These are phyloP conservation scores for Tephrocybe sp. DNA, from an alignment of 768 basidiomycete genomes.

Conservation along the genomic window DNA sequence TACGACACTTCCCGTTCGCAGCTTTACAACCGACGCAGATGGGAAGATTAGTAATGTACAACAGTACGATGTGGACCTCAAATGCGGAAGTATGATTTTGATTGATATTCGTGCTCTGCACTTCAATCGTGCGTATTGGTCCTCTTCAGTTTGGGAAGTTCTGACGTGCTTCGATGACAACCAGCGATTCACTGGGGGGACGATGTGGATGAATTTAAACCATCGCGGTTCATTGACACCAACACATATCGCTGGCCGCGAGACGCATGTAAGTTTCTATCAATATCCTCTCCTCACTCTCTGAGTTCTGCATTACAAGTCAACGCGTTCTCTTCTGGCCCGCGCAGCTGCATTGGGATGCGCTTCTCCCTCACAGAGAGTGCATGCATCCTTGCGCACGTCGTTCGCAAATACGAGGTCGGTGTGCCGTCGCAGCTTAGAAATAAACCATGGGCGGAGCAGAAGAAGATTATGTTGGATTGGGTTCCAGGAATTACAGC, in stretches of 20 bases:
- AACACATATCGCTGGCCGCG: slow-evolving; percentile 49
- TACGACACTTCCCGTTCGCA: slow-evolving; percentile 28
- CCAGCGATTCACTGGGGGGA: slow-evolving; percentile 49
- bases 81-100: slow-evolving; percentile 34
- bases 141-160: neutral
- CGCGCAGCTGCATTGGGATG: slow-evolving; percentile 47
- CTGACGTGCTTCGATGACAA: neutral
- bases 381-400: slow-evolving; percentile 38
- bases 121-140: slow-evolving; percentile 37
- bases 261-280: slow-evolving; percentile 38
- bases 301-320: slow-evolving; percentile 20
- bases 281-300: neutral
- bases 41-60: slow-evolving; percentile 28
- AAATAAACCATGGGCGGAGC: slow-evolving; percentile 24
- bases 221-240: slow-evolving; percentile 49
- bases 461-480: slow-evolving; percentile 27
- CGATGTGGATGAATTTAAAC: slow-evolving; percentile 41
- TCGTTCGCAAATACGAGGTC: slow-evolving; percentile 40
- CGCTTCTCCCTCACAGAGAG: slow-evolving; percentile 43
- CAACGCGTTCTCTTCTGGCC: slow-evolving; percentile 42
- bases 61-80: slow-evolving; percentile 31
- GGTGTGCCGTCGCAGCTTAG: slow-evolving; percentile 34
- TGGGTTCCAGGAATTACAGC: slow-evolving; percentile 36
- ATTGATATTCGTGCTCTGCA: slow-evolving; percentile 43
- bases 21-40: slow-evolving; percentile 24